phyloP scores from a whole-genome alignment of 805 yeast species.

The Geotrichum ghanense region DNA sequence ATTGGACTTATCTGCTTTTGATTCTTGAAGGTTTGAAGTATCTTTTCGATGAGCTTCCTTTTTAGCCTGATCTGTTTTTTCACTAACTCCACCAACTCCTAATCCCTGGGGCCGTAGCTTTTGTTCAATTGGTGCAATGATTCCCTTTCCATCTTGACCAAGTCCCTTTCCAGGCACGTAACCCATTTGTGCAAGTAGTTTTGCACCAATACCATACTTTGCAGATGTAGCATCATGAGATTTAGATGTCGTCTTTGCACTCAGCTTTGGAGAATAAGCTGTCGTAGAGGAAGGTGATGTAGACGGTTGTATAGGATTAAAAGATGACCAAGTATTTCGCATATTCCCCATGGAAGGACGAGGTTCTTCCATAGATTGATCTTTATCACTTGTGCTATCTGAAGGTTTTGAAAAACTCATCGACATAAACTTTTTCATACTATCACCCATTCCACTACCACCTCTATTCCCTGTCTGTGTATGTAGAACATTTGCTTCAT shows the following conservation, averaged over 20 bases:
- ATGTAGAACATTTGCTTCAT: neutral
- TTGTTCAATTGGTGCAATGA: constrained; percentile 68
- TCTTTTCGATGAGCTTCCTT: constrained; percentile 3
- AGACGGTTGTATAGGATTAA: neutral
- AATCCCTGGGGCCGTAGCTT: constrained; percentile 50
- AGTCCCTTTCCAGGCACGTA: constrained; percentile 74
- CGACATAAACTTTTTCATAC: neutral
- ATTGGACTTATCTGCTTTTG: neutral
- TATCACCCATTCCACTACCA: neutral
- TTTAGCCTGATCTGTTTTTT: constrained; percentile 22
- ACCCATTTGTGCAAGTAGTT: constrained; percentile 74
- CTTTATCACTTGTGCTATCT: neutral
- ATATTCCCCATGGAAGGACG: neutral
- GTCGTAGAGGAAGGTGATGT: neutral
- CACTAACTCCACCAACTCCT: constrained; percentile 61
- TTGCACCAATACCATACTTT: constrained; percentile 77
- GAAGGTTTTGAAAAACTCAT: neutral
- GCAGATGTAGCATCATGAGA: constrained; percentile 1
- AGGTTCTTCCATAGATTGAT: neutral
- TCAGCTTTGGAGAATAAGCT: neutral
- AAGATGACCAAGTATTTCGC: neutral
- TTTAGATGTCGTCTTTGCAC: neutral
- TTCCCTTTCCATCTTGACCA: constrained; percentile 67
- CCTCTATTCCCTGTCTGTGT: neutral
- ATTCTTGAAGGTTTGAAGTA: neutral